These are phyloP conservation scores for Macroventuria anomochaeta DNA, from an alignment of 2,329 filamentous ascomycete species.

Conservation along the genomic window DNA sequence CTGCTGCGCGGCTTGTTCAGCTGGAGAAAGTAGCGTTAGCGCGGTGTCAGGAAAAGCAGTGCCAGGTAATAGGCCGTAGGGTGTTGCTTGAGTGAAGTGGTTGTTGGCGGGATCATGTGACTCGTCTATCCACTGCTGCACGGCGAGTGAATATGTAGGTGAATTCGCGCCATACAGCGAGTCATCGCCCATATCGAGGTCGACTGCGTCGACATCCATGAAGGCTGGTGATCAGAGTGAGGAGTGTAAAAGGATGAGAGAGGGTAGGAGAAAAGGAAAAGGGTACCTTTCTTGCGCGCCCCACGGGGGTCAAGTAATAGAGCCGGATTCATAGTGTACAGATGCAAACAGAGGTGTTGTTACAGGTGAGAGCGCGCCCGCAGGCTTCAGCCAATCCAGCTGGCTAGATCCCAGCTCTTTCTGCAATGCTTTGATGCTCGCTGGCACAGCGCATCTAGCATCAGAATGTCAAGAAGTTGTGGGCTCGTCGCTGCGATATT, in stretches of 20 bases:
- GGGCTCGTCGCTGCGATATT: constrained; percentile 8
- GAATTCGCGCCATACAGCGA: not conserved
- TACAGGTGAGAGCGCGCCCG: constrained; percentile 21
- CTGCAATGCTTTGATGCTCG: constrained; percentile 18
- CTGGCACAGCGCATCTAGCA: constrained; percentile 22
- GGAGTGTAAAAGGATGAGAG: not conserved
- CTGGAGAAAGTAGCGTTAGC: constrained; percentile 30
- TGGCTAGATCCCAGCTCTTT: constrained; percentile 15
- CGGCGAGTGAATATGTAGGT: constrained; percentile 1
- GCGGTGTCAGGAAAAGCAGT: not conserved
- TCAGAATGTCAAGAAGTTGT: constrained; percentile 21
- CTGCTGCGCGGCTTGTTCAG: constrained; percentile 24
- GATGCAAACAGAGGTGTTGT: constrained; percentile 4
- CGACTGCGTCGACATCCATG: constrained; percentile 3
- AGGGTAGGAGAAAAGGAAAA: constrained; percentile 11
- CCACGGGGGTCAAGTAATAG: constrained; percentile 36
- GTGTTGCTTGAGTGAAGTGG: not conserved
- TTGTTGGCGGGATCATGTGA: constrained; percentile 1
- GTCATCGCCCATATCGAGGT: constrained; percentile 12
- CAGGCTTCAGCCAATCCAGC: not conserved
- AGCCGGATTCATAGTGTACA: constrained; percentile 33
- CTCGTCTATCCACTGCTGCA: constrained; percentile 8
- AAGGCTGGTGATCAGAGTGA: not conserved
- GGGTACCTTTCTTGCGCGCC: constrained; percentile 35
- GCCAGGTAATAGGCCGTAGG: not conserved